Conservation (phyloP, 805 yeast species). For the Geotrichum ghanense region DNA sequence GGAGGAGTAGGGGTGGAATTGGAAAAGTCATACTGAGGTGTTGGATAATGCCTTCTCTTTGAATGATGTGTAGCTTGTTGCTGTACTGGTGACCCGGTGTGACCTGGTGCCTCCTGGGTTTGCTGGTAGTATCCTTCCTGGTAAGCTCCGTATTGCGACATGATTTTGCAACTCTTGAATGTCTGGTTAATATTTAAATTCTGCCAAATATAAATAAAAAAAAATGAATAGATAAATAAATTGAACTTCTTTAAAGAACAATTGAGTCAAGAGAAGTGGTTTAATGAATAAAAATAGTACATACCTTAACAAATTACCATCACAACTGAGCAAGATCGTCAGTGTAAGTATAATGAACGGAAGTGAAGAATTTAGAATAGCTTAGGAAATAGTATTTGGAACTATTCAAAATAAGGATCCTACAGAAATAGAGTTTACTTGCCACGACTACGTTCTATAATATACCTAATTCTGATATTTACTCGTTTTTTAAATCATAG, state of each 20-base stretch:
- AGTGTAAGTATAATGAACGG: not conserved
- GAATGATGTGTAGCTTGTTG: constrained; percentile 16
- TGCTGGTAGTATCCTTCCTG: constrained; percentile 1
- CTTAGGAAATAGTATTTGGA: not conserved
- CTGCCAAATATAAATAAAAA: not conserved
- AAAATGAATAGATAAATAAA: no score
- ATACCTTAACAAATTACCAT: no score
- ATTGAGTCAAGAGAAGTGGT: not conserved
- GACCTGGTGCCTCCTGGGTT: not conserved
- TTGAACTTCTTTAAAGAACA: not conserved
- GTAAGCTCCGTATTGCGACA: not conserved
- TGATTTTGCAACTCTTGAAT: not conserved
- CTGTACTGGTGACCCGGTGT: not conserved
- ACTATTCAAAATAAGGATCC: no score
- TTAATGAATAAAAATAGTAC: not conserved
- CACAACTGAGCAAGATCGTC: not conserved
- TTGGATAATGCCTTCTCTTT: constrained; percentile 38
- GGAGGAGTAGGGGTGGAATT: constrained; percentile 20
- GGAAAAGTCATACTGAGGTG: constrained; percentile 32
- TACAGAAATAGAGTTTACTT: no score
- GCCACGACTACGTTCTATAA: not conserved
- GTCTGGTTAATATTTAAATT: no score
- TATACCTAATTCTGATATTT: not conserved
- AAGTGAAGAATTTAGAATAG: not conserved
- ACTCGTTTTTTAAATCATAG: no score